Evolutionary conservation across 1,139 yeast species (phyloP), one percentile per base, ranked within the genome.

Genomic region (Hemisphaericaspora xylanilytica): DNA sequence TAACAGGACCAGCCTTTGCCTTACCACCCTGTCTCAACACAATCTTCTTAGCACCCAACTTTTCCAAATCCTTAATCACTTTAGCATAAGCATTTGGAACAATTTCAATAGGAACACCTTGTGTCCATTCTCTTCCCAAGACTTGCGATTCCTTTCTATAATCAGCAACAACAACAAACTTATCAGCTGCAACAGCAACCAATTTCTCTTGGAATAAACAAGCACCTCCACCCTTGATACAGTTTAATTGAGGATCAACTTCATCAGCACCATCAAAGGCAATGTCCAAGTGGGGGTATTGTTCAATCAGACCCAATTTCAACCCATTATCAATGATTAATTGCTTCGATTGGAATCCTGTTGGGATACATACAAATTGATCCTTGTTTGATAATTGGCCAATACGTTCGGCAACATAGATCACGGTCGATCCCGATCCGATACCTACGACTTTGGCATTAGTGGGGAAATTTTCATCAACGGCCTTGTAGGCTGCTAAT

Each of bases 191-290:
- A 37, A 80, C 73, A 9, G 97, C 96, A 12, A 94, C 96, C 41
- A 94, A 73, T 65, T 94, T 94, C 62, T 94, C 99, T 66, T 92
- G 98, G 69, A 94, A 85, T 48, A 89, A 72, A 63, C 99, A 94
- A 2, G 97, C 99, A 29, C 99, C 99, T 35, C 99, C 99, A 47
- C 99, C 99, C 65, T 94, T 94, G 61, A 94, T 94, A 54, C 92
- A 80, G 57, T 89, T 87, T 52, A 92, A 73, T 14, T 73, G 57
- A 6, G 78, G 58, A 59, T 92, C 98, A 41, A 90, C 94, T 61
- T 94, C 99, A 63, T 94, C 99, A 7, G 98, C 98, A 32, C 99
- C 99, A 61, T 94, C 99, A 59, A 94, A 92, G 3, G 96, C 96
- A 52, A 92, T 80, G 58, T 92, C 98, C 32, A 94, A 67, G 24